These are phyloP conservation scores for Drosera spatulata DNA, from an alignment of 179 eudicot genomes.

Conservation along the genomic window DNA sequence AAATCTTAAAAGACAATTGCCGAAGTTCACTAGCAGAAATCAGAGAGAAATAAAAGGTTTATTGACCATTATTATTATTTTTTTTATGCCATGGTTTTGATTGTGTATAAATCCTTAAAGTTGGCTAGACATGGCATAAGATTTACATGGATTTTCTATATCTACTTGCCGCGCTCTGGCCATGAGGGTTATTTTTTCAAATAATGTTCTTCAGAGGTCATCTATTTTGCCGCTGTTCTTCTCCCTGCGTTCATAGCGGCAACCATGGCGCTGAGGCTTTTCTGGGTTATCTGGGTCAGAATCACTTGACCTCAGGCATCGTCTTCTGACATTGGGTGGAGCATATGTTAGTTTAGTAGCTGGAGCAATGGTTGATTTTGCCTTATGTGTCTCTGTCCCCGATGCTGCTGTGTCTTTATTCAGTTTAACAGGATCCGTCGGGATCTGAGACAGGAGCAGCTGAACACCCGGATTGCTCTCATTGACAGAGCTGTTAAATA, in stretches of 20 bases:
- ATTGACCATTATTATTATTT: too few species aligned
- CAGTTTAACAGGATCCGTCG: conserved; percentile 14
- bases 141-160: background rate
- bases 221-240: conserved; percentile 20
- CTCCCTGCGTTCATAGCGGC: conserved; percentile 25
- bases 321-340: conserved; percentile 41
- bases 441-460: conserved; percentile 13
- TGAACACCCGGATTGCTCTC: conserved; percentile 66
- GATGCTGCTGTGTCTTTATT: conserved; percentile 9
- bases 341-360: conserved; percentile 42
- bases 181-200: background rate
- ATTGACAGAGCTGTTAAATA: conserved; percentile 37
- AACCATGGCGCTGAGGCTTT: conserved; percentile 65
- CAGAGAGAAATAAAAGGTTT: too few species aligned
- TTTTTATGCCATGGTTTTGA: too few species aligned
- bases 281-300: conserved; percentile 38
- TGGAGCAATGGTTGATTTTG: conserved; percentile 26
- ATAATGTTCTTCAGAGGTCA: background rate
- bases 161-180: background rate
- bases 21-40: too few species aligned
- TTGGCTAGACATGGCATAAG: too few species aligned
- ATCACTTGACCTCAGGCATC: conserved; percentile 61
- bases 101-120: too few species aligned
- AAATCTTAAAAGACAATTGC: too few species aligned
- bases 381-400: conserved; percentile 19